Percentiles rank a stretch among this genome's conserved stretches.
These are phyloP conservation scores for Bruguiera gymnorhiza DNA, from an alignment of 345 rosid genomes.

Conservation along the genomic window DNA sequence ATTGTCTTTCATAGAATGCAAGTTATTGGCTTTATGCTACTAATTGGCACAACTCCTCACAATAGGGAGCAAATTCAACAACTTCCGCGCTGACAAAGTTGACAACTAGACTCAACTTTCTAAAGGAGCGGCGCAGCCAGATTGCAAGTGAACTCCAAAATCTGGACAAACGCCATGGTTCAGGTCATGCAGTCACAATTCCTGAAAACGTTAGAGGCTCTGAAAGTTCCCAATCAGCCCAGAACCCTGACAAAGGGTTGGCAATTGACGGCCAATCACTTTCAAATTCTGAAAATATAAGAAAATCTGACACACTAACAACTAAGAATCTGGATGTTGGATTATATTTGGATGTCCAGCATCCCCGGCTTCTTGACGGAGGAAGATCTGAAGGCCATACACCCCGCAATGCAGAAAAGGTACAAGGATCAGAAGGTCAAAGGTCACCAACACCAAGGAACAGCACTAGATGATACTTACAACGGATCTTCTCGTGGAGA, in stretches of 20 bases:
- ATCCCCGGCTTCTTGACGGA: slow-evolving; percentile 27
- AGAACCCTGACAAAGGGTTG: slow-evolving; percentile 8
- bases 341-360: slow-evolving; percentile 10
- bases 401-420: slow-evolving; percentile 26
- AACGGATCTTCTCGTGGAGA: slow-evolving; percentile 1
- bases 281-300: slow-evolving; percentile 7
- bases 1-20: not conserved
- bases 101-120: slow-evolving; percentile 73
- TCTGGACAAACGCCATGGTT: slow-evolving; percentile 44
- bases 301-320: slow-evolving; percentile 2
- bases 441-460: slow-evolving; percentile 30
- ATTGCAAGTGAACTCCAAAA: slow-evolving; percentile 57
- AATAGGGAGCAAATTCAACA: slow-evolving; percentile 52
- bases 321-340: slow-evolving; percentile 3
- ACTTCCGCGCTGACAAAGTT: slow-evolving; percentile 68
- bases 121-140: slow-evolving; percentile 75
- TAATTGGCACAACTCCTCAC: slow-evolving; percentile 11
- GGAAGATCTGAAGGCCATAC: slow-evolving; percentile 40
- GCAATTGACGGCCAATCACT: slow-evolving; percentile 11
- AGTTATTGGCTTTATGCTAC: not conserved
- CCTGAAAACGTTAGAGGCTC: slow-evolving; percentile 5
- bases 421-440: slow-evolving; percentile 28
- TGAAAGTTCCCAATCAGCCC: slow-evolving; percentile 10
- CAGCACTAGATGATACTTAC: slow-evolving; percentile 32
- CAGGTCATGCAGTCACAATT: slow-evolving; percentile 19